A percentile compares a stretch with the other conserved stretches of the same genome.
Conservation (phyloP, 75 land plant genomes). For the Larix kaempferi region DNA sequence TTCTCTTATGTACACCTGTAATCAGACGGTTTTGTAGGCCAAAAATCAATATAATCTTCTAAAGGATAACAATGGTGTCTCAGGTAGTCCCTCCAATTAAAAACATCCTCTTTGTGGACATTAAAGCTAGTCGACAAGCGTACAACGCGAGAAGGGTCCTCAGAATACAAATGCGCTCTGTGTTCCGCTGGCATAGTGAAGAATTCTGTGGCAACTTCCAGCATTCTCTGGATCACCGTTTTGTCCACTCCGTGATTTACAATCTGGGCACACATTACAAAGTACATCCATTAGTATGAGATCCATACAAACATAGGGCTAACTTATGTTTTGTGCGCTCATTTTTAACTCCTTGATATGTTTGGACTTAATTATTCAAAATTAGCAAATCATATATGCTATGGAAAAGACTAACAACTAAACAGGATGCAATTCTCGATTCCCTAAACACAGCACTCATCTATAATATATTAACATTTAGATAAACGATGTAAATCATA, state of each 20-base stretch:
- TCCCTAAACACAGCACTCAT: no score
- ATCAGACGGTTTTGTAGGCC: constrained; percentile 38
- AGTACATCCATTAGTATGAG: background rate
- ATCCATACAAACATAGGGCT: no score
- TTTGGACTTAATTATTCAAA: no score
- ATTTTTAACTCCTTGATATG: no score
- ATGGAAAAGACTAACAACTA: no score
- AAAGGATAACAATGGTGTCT: constrained; percentile 47
- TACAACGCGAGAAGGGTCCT: constrained; percentile 22
- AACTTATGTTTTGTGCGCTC: no score
- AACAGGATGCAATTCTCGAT: no score
- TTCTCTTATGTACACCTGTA: no score
- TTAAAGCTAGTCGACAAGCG: constrained; percentile 47
- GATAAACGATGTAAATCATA: no score
- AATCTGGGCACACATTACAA: constrained; percentile 28
- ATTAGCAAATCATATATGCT: no score
- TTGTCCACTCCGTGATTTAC: constrained; percentile 46
- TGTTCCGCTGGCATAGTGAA: constrained; percentile 38
- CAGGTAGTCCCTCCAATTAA: constrained; percentile 38
- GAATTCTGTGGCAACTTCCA: constrained; percentile 25
- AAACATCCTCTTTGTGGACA: constrained; percentile 28
- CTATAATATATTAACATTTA: no score
- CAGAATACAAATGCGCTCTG: constrained; percentile 35
- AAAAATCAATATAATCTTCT: constrained; percentile 28
- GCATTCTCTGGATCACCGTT: constrained; percentile 19